Evolutionary conservation across 225 moss, liverwort and hornwort genomes (phyloP), one percentile per base, ranked within the genome.

Genomic region (Anthoceros angustus): DNA sequence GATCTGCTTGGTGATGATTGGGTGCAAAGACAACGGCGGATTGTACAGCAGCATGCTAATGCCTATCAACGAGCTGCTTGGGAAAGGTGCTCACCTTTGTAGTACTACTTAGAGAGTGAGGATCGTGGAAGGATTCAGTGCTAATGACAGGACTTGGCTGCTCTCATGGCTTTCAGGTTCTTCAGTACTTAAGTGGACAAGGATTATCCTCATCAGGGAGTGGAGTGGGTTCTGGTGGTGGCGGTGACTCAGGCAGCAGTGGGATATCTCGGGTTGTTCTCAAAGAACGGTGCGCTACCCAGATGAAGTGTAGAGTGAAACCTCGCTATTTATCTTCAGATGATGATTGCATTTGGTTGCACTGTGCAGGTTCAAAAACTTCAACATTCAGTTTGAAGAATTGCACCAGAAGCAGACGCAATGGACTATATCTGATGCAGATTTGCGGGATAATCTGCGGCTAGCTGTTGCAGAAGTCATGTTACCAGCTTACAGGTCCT

Each of bases 1-100:
- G 83, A 83, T 73, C 73, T 88, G 66, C 76, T 86, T 41, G 84
- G 83, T 48, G 87, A 90, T 63, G 90, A 90, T 69, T 94, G 87
- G 90, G 84, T 90, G 69, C 90, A 90, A 74, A 79, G 83, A 69
- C 90, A 94, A 40, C 78, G 90, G 42, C 80, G 86, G 41, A 88
- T 83, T 62, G 83, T 90, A 42, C 86, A 94, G 79, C 84, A 94
- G 75, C 79, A 90, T 78, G 85, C 82, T 63, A 80, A 85, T 7
- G 72, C 68, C 45, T 90, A 94, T 67, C 86, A 87, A 67, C 73
- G 78, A 42, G 69, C 84, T 69, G 84, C 88, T 94, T 86, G 94
- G 61, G 65, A 66, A 90, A 83, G 83, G 90, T 93, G 66, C 66
- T 25, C 43, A 48, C 7, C 12, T 70, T 0, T 10, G 12, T 50